Evolutionary conservation across 148 eudicot species (phyloP), one percentile per base, ranked within the genome.

Genomic region (Camellia granthamiana): DNA sequence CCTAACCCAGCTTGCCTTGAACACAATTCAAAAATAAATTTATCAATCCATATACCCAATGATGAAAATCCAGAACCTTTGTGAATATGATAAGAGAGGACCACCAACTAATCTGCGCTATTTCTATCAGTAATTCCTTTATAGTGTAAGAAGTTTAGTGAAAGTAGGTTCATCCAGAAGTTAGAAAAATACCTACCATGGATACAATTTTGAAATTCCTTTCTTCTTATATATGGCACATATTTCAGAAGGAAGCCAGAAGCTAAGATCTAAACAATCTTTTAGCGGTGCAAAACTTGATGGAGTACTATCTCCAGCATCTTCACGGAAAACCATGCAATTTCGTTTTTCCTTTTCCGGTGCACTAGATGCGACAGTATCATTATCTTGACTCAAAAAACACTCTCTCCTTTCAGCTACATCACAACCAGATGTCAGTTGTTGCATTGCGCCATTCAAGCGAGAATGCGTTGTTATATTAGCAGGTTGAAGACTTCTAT

Each of bases 181-280:
- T 23, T 46, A 19, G 56, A 80, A 78, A 61, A 66, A 0, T 88
- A 96, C 99, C 99, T 94, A 98, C 99, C 99, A 96, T 47, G 87
- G 85, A 64, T 96, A 96, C 84, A 96, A 85, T 82, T 90, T 91
- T 42, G 88, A 83, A 63, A 96, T 92, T 79, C 99, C 99, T 81
- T 82, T 88, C 81, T 85, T 87, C 82, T 84, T 88, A 77, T 94
- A 96, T 19, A 87, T 88, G 85, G 79, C 84, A 83, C 98, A 96
- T 51, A 96, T 79, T 75, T 88, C 88, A 81, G 84, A 71, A 52
- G 98, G 99, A 69, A 94, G 97, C 98, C 99, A 96, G 80, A 82
- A 85, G 88, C 83, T 84, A 30, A 96, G 79, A 88, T 89, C 93
- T 84, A 91, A 83, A 66, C 80, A 81, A 78, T 86, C 89, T 74